Conservation (phyloP, 1,284 basidiomycete genomes). For the Cutaneotrichosporon sp. region DNA sequence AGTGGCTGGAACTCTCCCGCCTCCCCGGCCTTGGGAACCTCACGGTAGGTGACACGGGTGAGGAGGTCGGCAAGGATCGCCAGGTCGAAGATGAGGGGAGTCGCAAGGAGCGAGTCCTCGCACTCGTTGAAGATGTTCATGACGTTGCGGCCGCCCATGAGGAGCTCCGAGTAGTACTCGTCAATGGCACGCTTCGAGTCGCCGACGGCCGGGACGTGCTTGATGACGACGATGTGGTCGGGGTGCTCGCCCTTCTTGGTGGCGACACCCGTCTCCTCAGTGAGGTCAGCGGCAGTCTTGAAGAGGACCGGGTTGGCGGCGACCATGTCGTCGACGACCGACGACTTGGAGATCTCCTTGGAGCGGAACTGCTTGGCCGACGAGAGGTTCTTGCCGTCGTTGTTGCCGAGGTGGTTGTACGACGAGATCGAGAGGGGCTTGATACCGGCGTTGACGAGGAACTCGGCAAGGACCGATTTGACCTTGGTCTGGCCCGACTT, state of each 20-base stretch:
- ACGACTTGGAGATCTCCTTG: slow-evolving; percentile 97
- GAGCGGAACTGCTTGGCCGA: slow-evolving; percentile 93
- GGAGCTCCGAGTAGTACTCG: slow-evolving; percentile 91
- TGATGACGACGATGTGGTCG: slow-evolving; percentile 95
- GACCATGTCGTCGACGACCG: slow-evolving; percentile 97
- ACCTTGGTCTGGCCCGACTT: slow-evolving; percentile 93
- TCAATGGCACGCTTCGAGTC: slow-evolving; percentile 95
- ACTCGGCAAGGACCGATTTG: slow-evolving; percentile 94
- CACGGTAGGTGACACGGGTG: slow-evolving; percentile 86
- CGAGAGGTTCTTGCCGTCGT: slow-evolving; percentile 90
- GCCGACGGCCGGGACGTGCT: slow-evolving; percentile 79
- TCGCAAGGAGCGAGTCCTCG: slow-evolving; percentile 95
- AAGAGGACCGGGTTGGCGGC: slow-evolving; percentile 84
- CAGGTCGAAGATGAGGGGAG: slow-evolving; percentile 91
- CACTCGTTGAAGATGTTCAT: slow-evolving; percentile 90
- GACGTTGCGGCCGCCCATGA: slow-evolving; percentile 59
- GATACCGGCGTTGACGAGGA: slow-evolving; percentile 98
- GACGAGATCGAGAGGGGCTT: slow-evolving; percentile 95
- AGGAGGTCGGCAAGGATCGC: slow-evolving; percentile 91
- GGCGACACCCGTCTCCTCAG: slow-evolving; percentile 58
- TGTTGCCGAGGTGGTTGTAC: slow-evolving; percentile 99
- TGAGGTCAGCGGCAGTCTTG: slow-evolving; percentile 59
- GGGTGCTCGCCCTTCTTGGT: slow-evolving; percentile 69
- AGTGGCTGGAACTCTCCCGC: slow-evolving; percentile 69
- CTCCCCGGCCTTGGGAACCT: slow-evolving; percentile 52